Percentiles rank a stretch among this genome's conserved stretches.
phyloP scores from a whole-genome alignment of 2,329 filamentous ascomycete genomes.

The Sordariomycetes sp. region DNA sequence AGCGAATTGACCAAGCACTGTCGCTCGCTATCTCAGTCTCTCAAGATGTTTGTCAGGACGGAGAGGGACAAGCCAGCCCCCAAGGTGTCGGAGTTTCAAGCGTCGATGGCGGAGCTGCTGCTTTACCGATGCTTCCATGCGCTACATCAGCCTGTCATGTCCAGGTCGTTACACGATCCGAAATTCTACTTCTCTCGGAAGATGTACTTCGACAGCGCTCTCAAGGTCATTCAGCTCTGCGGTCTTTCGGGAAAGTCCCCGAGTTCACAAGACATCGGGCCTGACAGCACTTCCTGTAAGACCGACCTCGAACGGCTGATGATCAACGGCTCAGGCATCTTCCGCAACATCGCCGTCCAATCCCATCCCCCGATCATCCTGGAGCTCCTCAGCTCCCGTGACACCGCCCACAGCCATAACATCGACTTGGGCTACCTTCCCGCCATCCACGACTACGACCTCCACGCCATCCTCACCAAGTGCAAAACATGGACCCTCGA shows the following conservation, averaged over 20 bases:
- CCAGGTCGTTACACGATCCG: constrained; percentile 32
- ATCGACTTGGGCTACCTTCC: constrained; percentile 17
- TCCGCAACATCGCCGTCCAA: constrained; percentile 29
- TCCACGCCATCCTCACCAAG: constrained; percentile 18
- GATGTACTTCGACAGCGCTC: constrained; percentile 32
- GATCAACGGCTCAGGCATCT: constrained; percentile 30
- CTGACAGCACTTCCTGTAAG: constrained; percentile 8
- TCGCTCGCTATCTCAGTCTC: constrained; percentile 19
- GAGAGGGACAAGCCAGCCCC: constrained; percentile 10
- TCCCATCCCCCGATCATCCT: constrained; percentile 30
- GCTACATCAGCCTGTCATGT: constrained; percentile 43
- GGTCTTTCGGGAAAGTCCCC: constrained; percentile 11
- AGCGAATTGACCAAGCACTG: constrained; percentile 31
- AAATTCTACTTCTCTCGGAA: constrained; percentile 45
- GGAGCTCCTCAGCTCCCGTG: constrained; percentile 22
- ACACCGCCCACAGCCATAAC: constrained; percentile 11
- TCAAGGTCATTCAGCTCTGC: constrained; percentile 24
- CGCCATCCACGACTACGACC: constrained; percentile 19
- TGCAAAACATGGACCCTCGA: constrained; percentile 19
- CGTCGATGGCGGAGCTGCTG: constrained; percentile 30
- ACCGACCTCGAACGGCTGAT: constrained; percentile 26
- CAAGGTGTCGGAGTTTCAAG: constrained; percentile 26
- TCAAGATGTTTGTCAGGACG: constrained; percentile 23
- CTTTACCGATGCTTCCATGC: constrained; percentile 39
- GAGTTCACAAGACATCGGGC: too few species aligned